Evolutionary conservation across 78 protist species (phyloP).

Genomic region (Dictyostelium firmibasis): DNA sequence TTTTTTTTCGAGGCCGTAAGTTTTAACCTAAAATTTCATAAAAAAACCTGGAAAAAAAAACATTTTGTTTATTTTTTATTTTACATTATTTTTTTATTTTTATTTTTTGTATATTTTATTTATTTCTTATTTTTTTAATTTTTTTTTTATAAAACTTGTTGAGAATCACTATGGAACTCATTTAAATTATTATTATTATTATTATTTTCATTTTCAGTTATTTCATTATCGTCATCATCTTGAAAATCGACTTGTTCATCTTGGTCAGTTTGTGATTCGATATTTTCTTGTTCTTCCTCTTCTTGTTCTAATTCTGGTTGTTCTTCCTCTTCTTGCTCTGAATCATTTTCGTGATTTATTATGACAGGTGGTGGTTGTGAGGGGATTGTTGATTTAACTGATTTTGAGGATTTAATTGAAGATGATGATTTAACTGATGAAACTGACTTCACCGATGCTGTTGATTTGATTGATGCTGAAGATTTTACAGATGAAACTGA

Average conservation of each 20-base stretch:
- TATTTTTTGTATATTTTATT: neutral
- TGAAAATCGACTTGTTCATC: neutral
- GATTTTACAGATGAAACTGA: neutral
- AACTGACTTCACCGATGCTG: neutral
- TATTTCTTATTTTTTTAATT: neutral
- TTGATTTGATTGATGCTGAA: neutral
- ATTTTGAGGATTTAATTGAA: neutral
- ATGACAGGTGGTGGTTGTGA: neutral
- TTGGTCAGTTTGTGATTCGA: neutral
- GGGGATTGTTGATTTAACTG: neutral
- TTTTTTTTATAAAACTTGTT: neutral
- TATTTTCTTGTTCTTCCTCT: neutral
- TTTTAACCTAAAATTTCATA: too few species aligned
- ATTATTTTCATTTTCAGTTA: neutral
- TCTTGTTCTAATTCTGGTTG: neutral
- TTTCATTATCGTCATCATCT: neutral
- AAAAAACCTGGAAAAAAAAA: too few species aligned
- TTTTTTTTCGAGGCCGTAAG: too few species aligned
- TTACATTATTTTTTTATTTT: neutral
- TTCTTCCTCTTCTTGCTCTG: neutral
- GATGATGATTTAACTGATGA: neutral
- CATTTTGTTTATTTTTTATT: neutral
- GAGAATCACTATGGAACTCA: neutral
- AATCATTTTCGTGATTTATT: neutral
- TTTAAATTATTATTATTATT: neutral